A percentile compares a stretch with the other conserved stretches of the same genome.
These are phyloP conservation scores for Ballota nigra DNA, from an alignment of 257 asterid species.

Conservation along the genomic window DNA sequence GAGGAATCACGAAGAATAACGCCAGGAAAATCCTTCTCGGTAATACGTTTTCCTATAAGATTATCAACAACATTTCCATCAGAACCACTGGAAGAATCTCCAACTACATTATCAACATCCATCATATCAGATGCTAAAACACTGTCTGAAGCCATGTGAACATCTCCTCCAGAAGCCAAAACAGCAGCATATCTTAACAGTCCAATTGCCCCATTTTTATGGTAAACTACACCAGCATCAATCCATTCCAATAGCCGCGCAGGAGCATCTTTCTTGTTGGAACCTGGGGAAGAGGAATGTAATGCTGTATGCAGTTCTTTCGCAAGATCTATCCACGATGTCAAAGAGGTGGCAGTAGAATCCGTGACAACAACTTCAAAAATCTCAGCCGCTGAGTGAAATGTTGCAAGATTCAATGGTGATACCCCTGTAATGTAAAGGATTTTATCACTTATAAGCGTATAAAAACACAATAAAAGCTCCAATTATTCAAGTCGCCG, in stretches of 20 bases:
- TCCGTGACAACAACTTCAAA: conserved; percentile 86
- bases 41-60: conserved; percentile 86
- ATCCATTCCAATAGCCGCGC: conserved; percentile 95
- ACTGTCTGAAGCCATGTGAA: conserved; percentile 85
- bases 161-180: conserved; percentile 94
- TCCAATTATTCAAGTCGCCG: conserved; percentile 12
- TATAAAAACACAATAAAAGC: conserved; percentile 17
- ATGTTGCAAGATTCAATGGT: conserved; percentile 75
- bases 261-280: conserved; percentile 82
- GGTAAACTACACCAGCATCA: conserved; percentile 96
- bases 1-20: conserved; percentile 86
- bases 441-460: conserved; percentile 15
- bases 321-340: conserved; percentile 37
- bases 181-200: conserved; percentile 36
- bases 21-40: conserved; percentile 92
- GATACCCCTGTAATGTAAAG: conserved; percentile 58
- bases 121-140: conserved; percentile 86
- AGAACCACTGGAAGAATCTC: conserved; percentile 66
- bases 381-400: conserved; percentile 87
- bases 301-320: conserved; percentile 33
- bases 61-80: conserved; percentile 86
- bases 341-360: conserved; percentile 81
- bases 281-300: conserved; percentile 37
- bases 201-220: conserved; percentile 64
- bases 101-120: conserved; percentile 90